Percentiles rank a stretch among this genome's conserved stretches.
Conservation (phyloP, 2,329 filamentous ascomycete genomes). For the Dothiorella sarmentorum region DNA sequence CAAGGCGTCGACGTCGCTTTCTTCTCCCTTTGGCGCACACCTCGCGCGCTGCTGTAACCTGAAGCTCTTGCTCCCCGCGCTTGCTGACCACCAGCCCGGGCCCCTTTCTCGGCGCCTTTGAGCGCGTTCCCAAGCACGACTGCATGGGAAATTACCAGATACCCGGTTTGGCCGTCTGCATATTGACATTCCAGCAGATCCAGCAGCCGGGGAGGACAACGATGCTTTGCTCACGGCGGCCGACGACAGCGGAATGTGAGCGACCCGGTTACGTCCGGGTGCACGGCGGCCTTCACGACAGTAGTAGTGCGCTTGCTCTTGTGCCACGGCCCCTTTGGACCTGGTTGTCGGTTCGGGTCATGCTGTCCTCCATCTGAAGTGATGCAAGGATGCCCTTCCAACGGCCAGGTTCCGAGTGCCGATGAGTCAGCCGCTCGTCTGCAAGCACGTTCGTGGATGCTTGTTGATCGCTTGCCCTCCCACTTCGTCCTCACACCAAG, state of each 20-base stretch:
- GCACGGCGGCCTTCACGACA: constrained; percentile 6
- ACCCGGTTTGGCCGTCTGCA: constrained; percentile 18
- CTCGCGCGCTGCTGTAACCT: background rate
- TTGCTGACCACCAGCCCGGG: constrained; percentile 4
- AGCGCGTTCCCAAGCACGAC: too few species aligned
- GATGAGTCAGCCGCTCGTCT: constrained; percentile 6
- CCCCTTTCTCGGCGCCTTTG: too few species aligned
- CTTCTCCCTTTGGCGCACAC: background rate
- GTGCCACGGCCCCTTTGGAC: constrained; percentile 10
- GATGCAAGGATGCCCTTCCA: constrained; percentile 15
- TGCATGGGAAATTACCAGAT: constrained; percentile 18
- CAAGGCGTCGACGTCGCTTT: background rate
- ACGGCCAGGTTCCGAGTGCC: constrained; percentile 16
- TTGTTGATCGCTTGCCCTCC: background rate
- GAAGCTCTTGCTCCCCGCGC: background rate
- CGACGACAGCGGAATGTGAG: constrained; percentile 10
- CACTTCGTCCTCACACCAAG: too few species aligned
- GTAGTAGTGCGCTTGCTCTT: constrained; percentile 7
- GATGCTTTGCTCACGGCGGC: background rate
- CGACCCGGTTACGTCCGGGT: constrained; percentile 6
- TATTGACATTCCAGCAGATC: constrained; percentile 19
- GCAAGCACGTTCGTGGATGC: constrained; percentile 5
- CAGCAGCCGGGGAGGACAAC: constrained; percentile 1
- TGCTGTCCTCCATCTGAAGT: constrained; percentile 11
- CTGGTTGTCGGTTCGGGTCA: constrained; percentile 18